Evolutionary conservation across 305 asterid species (phyloP), one percentile per base, ranked within the genome.

Genomic region (Fraxinus dipetala): DNA sequence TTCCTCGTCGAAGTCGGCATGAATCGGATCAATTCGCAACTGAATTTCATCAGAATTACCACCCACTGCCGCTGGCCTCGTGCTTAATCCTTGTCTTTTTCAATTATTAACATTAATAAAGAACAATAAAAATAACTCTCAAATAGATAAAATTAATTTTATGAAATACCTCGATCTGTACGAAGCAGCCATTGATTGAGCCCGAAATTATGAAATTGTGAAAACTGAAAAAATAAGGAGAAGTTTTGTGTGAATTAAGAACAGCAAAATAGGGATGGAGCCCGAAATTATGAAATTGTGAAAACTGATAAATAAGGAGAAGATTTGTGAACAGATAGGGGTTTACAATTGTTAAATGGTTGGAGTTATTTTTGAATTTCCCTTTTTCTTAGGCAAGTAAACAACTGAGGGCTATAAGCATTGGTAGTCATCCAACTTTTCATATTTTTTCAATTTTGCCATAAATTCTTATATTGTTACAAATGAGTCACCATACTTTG

Each of bases 21-120:
- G 67, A 56, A 56, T 56, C 67, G 97, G 97, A 83, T 94, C 98
- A 63, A 94, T 93, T 82, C 93, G 91, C 88, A 94, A 83, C 87
- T 94, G 97, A 72, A 94, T 88, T 85, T 94, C 97, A 86, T 91
- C 95, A 0, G 94, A 88, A 80, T 84, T 87, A 6, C 89, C 81
- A 48, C 93, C 82, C 59, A 5, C 28, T 56, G 67, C 67, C 9
- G 67, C 91, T 38, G 45, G 45, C 45, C 45, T 38, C 45, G 45
- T 38, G 45, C 13, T 38, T 9, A 38, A 38, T 38, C 45, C 45
- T 38, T 38, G 45, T 38, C 13, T 38, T 13, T 38, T 38, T 38
- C 13, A 38, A 38, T 38, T 38, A 38, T 38, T 38, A 45, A 45
- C 54, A 45, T 45, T 45, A 45, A 45, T 11, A 11, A 45, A 13